Evolutionary conservation across 2,329 filamentous ascomycete genomes (phyloP), one percentile per base, ranked within the genome.

Genomic region (Thelonectria olida): DNA sequence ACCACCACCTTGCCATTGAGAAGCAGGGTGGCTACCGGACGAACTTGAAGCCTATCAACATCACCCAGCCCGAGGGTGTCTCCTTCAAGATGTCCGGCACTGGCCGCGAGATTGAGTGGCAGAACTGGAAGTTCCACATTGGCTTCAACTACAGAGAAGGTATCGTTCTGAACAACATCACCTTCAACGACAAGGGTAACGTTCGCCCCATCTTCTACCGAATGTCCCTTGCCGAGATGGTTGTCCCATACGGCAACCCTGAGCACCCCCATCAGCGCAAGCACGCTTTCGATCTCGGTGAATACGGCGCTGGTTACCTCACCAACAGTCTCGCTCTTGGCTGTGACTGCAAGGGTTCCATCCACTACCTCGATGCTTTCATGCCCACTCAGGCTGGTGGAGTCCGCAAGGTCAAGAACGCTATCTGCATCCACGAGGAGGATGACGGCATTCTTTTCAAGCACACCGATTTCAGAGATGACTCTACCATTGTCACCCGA

Each of bases 71-170:
- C 0, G 92, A 96, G 69, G 94, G 94, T 15, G 93, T 97, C 0
- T 96, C 92, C 0, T 97, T 97, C 81, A 88, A 84, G 19, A 81
- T 97, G 67, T 85, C 89, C 3, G 69, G 92, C 1, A 85, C 89
- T 3, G 69, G 92, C 1, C 82, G 92, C 10, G 86, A 87, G 45
- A 84, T 97, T 51, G 87, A 88, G 66, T 97, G 94, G 94, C 93
- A 97, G 77, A 97, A 96, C 74, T 97, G 93, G 91, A 95, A 87
- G 71, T 87, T 97, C 66, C 94, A 97, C 75, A 87, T 97, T 61
- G 94, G 94, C 22, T 97, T 97, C 85, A 97, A 97, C 82, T 96
- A 97, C 80, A 87, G 92, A 23, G 94, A 97, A 78, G 94, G 94
- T 20, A 90, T 97, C 68, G 91, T 97, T 2, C 82, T 97, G 7